Base-by-base conservation (phyloP, 1,139 yeast species). In the Arxiozyma slooffiae region DNA sequence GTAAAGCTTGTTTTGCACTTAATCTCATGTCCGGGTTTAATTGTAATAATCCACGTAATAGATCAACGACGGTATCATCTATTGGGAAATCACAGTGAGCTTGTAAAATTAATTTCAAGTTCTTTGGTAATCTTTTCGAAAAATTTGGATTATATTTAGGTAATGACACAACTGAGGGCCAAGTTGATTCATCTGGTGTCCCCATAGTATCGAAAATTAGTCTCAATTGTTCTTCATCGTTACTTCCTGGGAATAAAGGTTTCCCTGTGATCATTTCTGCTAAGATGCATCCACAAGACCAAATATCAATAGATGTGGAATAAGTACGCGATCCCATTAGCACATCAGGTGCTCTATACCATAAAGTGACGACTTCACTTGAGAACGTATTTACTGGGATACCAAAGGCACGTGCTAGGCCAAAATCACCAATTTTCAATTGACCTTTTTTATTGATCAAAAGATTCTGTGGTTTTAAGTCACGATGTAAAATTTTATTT, bases 191-290 rank as follows among this genome's bases (percentile, higher is more conserved):
- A 60, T 83, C 86, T 41, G 99, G 98, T 1, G 97, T 90, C 20
- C 98, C 98, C 95, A 90, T 86, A 41, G 85, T 75, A 61, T 92
- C 81, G 70, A 92, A 92, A 50, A 92, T 94, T 64, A 86, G 81
- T 61, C 81, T 79, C 62, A 92, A 74, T 68, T 92, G 97, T 69
- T 92, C 98, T 52, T 92, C 97, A 67, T 92, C 94, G 44, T 95
- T 88, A 8, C 94, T 81, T 3, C 99, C 99, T 1, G 98, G 96
- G 67, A 92, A 92, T 51, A 92, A 72, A 0, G 99, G 97, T 60
- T 92, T 83, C n/a, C 98, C 98, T 9, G 96, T 87, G 60, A 92
- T 84, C 98, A 92, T 92, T 67, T 92, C 99, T 1, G 97, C 97
- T 66, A 92, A 76, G 50, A 92, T 92, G 70, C 98, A 92, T 14